Conservation (phyloP, 805 yeast genomes). For the Kodamaea kaohsiungensis region DNA sequence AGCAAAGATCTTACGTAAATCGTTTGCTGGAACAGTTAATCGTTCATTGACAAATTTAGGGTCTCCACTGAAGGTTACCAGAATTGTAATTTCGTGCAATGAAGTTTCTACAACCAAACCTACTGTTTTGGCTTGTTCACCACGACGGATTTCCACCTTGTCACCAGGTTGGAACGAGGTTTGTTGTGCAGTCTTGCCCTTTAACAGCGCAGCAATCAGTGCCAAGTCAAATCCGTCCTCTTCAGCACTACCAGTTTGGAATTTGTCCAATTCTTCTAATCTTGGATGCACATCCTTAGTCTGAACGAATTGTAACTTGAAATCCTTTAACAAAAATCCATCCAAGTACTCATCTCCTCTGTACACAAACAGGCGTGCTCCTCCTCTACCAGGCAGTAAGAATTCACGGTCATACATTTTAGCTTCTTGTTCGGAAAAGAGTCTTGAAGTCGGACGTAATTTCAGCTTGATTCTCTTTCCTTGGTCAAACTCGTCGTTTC, state of each 20-base stretch:
- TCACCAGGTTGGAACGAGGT: constrained; percentile 86
- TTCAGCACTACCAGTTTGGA: constrained; percentile 71
- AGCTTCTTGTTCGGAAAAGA: constrained; percentile 89
- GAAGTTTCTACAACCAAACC: constrained; percentile 76
- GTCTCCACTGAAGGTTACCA: constrained; percentile 57
- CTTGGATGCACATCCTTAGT: constrained; percentile 83
- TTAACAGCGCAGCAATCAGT: constrained; percentile 82
- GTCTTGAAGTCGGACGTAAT: constrained; percentile 78
- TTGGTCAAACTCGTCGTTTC: constrained; percentile 52
- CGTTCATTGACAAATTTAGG: constrained; percentile 52
- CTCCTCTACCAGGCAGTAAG: constrained; percentile 59
- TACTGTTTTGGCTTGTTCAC: constrained; percentile 88
- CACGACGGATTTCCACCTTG: constrained; percentile 84
- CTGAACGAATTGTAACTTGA: constrained; percentile 77
- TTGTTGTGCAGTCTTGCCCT: constrained; percentile 43
- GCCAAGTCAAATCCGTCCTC: constrained; percentile 84
- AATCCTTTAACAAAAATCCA: constrained; percentile 85
- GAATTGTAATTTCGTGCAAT: constrained; percentile 52
- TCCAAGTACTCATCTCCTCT: constrained; percentile 86
- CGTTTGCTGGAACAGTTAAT: constrained; percentile 79
- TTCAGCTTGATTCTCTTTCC: constrained; percentile 54
- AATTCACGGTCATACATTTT: constrained; percentile 76
- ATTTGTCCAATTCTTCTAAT: constrained; percentile 83
- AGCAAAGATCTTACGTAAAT: constrained; percentile 79
- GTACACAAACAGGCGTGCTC: constrained; percentile 64